Percentiles rank a stretch among this genome's conserved stretches.
phyloP scores from a whole-genome alignment of 306 rosid genomes.

The Quercus ilex region DNA sequence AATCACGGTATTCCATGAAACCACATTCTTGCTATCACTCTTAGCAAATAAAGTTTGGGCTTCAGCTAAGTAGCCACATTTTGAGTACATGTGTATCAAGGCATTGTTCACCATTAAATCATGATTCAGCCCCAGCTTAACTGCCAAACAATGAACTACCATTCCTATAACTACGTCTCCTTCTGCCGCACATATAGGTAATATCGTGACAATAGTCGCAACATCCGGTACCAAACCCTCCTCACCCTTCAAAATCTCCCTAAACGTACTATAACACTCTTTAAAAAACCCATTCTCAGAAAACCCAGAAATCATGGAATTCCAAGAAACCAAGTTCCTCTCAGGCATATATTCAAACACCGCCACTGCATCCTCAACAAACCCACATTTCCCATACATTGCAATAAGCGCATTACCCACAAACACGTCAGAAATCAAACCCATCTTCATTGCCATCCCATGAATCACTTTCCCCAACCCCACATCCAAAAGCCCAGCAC shows the following conservation, averaged over 20 bases:
- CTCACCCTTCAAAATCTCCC: conserved; percentile 37
- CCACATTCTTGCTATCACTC: conserved; percentile 54
- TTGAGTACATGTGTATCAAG: conserved; percentile 69
- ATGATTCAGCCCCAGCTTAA: conserved; percentile 45
- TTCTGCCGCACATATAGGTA: conserved; percentile 57
- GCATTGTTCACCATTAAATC: conserved; percentile 67
- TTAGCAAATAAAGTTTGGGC: conserved; percentile 43
- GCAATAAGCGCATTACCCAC: conserved; percentile 69
- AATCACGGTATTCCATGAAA: conserved; percentile 81
- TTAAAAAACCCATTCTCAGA: conserved; percentile 49
- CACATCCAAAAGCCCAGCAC: conserved; percentile 44
- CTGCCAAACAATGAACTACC: conserved; percentile 69
- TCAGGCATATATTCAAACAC: conserved; percentile 58
- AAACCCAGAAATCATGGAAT: conserved; percentile 56
- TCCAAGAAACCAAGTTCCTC: conserved; percentile 77
- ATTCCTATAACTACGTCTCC: conserved; percentile 50
- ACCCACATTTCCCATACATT: conserved; percentile 61
- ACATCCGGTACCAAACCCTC: conserved; percentile 60
- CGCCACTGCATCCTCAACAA: conserved; percentile 41
- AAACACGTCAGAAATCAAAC: conserved; percentile 50
- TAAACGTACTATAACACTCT: conserved; percentile 37
- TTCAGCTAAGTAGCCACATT: conserved; percentile 53
- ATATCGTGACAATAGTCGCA: conserved; percentile 62
- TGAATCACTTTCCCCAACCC: conserved; percentile 53
- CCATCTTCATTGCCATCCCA: conserved; percentile 59